A percentile compares a stretch with the other conserved stretches of the same genome.
These are phyloP conservation scores for Dissophora globulifera DNA, from an alignment of 192 early-diverging fungal genomes.

Conservation along the genomic window DNA sequence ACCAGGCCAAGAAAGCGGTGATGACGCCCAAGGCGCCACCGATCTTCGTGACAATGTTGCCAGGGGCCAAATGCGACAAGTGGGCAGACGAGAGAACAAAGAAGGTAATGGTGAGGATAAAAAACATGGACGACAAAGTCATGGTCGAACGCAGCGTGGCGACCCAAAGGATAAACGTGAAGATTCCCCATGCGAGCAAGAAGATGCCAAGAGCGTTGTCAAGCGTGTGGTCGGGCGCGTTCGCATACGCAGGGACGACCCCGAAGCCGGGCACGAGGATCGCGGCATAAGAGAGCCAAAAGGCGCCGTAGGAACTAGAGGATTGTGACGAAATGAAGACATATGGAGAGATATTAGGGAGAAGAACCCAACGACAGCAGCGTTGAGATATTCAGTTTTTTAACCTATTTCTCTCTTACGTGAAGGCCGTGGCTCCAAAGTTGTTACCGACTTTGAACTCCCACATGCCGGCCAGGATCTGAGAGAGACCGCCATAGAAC, in stretches of 20 bases:
- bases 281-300: constrained; percentile 72
- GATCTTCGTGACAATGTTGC: constrained; percentile 60
- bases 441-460: constrained; percentile 82
- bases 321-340: neutral
- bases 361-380: neutral
- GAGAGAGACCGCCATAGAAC: constrained; percentile 81
- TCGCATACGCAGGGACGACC: constrained; percentile 53
- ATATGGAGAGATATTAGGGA: neutral
- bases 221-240: constrained; percentile 38
- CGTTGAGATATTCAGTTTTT: neutral
- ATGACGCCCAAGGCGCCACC: constrained; percentile 80
- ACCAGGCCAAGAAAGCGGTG: constrained; percentile 82
- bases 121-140: constrained; percentile 73
- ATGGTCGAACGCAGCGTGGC: constrained; percentile 72
- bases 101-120: constrained; percentile 73
- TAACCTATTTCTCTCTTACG: constrained; percentile 44
- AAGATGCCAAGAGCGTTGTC: constrained; percentile 67
- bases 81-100: constrained; percentile 74
- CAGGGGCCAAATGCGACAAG: constrained; percentile 57
- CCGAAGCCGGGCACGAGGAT: constrained; percentile 69
- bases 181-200: constrained; percentile 73
- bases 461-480: constrained; percentile 87
- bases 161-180: constrained; percentile 76
- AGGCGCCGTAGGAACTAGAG: constrained; percentile 59
- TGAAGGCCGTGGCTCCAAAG: constrained; percentile 85